These are phyloP conservation scores for Lactifluus subvellereus DNA, from an alignment of 768 basidiomycete genomes.

Conservation along the genomic window DNA sequence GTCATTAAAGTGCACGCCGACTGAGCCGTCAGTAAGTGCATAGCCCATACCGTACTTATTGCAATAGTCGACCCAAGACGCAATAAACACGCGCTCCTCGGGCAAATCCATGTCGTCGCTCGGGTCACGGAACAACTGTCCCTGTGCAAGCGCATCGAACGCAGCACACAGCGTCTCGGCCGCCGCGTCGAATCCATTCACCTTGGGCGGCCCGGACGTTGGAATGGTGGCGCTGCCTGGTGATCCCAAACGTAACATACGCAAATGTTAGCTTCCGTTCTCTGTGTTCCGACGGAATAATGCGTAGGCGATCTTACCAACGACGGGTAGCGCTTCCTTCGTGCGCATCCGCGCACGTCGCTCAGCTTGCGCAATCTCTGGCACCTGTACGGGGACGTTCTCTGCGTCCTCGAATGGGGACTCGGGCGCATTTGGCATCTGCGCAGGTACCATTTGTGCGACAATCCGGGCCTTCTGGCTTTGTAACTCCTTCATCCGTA, in stretches of 20 bases:
- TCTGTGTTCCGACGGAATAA: not conserved
- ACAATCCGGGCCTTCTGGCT: slow-evolving; percentile 91
- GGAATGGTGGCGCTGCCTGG: slow-evolving; percentile 26
- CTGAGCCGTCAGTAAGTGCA: slow-evolving; percentile 89
- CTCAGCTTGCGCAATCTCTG: slow-evolving; percentile 3
- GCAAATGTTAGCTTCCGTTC: not conserved
- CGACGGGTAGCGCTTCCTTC: not conserved
- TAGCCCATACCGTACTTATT: slow-evolving; percentile 99
- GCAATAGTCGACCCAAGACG: slow-evolving; percentile 98
- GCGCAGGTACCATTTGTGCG: slow-evolving; percentile 80
- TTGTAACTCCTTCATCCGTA: slow-evolving; percentile 69
- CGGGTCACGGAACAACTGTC: slow-evolving; percentile 63
- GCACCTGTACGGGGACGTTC: slow-evolving; percentile 31
- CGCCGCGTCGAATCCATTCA: slow-evolving; percentile 64
- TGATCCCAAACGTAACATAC: not conserved
- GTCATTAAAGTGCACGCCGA: slow-evolving; percentile 97
- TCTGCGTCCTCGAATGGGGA: slow-evolving; percentile 30
- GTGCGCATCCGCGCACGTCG: slow-evolving; percentile 10
- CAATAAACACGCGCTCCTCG: slow-evolving; percentile 82
- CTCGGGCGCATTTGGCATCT: slow-evolving; percentile 30
- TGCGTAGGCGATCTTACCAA: not conserved
- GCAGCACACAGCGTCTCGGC: slow-evolving; percentile 48
- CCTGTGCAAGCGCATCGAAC: slow-evolving; percentile 60
- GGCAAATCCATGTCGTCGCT: slow-evolving; percentile 46
- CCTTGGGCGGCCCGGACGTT: slow-evolving; percentile 28